These are phyloP conservation scores for Aechmea fasciata DNA, from an alignment of 176 grass and related monocot species.

Conservation along the genomic window DNA sequence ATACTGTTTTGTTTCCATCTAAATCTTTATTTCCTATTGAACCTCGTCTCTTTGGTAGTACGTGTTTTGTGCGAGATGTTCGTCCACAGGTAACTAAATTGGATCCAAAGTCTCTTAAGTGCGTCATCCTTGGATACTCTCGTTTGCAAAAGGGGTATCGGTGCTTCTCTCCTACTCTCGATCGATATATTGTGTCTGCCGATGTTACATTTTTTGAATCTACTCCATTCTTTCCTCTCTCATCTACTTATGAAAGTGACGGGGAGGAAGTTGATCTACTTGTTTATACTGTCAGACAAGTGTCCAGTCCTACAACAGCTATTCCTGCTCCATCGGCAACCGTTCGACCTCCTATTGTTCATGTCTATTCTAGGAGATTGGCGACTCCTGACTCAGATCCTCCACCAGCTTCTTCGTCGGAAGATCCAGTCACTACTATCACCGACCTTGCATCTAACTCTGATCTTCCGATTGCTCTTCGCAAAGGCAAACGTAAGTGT, in stretches of 20 bases:
- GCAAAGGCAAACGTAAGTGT: background rate
- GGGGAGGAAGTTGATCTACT: too few relatives aligned
- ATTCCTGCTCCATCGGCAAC: background rate
- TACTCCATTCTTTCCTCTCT: background rate
- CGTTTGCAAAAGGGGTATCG: background rate
- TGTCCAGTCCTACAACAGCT: background rate
- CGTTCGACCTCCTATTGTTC: background rate
- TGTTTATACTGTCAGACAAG: background rate
- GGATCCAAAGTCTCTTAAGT: too few relatives aligned
- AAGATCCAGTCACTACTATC: background rate
- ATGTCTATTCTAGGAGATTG: background rate
- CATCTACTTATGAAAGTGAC: background rate
- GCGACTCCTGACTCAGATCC: background rate
- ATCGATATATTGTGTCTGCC: background rate
- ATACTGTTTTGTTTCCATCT: background rate
- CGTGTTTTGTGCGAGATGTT: background rate
- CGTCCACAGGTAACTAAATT: background rate
- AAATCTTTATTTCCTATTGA: background rate
- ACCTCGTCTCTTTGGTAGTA: background rate
- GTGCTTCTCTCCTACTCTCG: background rate
- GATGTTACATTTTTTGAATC: constrained; percentile 8
- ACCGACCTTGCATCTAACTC: background rate
- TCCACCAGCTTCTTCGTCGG: background rate
- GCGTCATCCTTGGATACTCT: background rate
- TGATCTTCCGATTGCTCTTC: background rate